Evolutionary conservation across 495 filamentous ascomycete genomes (phyloP).

Genomic region (Wilcoxina mikolae): DNA sequence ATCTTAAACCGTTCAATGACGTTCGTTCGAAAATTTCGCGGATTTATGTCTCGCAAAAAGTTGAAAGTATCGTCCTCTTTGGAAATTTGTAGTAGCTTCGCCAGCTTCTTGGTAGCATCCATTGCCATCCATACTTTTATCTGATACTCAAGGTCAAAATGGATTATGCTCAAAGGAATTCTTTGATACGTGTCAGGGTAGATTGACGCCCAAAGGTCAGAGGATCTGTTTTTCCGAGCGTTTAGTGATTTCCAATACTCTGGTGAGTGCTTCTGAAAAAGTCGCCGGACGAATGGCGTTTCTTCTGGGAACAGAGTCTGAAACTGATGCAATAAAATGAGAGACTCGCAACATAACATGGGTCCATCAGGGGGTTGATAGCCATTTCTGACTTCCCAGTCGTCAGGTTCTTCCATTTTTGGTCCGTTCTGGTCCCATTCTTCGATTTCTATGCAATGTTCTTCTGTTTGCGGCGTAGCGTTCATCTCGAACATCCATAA

Average conservation of each 20-base stretch:
- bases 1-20: neutral
- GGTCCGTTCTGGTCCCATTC: too few species aligned
- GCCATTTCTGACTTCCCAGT: neutral
- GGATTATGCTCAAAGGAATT: neutral
- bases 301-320: neutral
- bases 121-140: neutral
- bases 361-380: neutral
- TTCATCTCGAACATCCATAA: neutral
- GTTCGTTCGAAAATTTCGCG: neutral
- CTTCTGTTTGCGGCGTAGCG: neutral
- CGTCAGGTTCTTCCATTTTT: neutral
- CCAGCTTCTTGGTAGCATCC: neutral
- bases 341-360: neutral
- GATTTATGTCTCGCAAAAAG: neutral
- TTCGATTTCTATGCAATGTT: neutral
- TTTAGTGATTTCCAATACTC: neutral
- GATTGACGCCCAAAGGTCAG: neutral
- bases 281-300: neutral
- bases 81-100: neutral
- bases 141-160: neutral
- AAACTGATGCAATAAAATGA: neutral
- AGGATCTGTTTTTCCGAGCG: neutral
- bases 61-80: neutral
- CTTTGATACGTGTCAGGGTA: neutral
- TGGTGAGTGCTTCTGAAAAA: neutral